Base-by-base conservation (phyloP, 2,329 filamentous ascomycete species). In the Dothideomycetes sp. region DNA sequence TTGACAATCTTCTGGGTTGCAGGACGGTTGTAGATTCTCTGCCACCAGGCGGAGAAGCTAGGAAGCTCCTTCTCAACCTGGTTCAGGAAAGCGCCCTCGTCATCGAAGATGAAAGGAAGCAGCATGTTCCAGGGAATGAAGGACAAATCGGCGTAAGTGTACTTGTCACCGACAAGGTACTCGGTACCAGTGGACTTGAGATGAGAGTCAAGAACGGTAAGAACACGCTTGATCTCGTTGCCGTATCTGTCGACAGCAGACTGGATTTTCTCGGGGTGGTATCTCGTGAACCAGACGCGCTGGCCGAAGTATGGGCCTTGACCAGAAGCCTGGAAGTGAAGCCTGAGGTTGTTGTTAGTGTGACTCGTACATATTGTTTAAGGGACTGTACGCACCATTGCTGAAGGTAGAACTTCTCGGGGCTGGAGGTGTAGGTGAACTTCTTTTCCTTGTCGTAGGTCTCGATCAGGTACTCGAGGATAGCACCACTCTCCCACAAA, bases 291-390 rank as follows among this genome's bases (percentile, higher is more conserved):
- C 62, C 62, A 64, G 15, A 46, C 48, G 2, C 45, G 46, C 47
- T 69, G 63, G 4, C 67, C 68, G 31, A 53, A 70, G 47, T 69
- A 71, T 0, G 65, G 66, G 0, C 63, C 67, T 49, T 68, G 60
- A 5, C 64, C 63, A 33, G 52, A 58, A 12, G 59, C 61, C 49
- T 70, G 66, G 49, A 68, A 71, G 42, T 44, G 42, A 10, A 44
- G 31, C 41, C 41, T 43, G 10, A 8, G 9, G n/a, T 7, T 1
- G 10, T 9, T 20, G 20, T 43, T 35, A 43, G 40, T 20, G 12
- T 11, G 20, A 12, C 10, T 24, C 17, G 6, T 16, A 4, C 10
- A 7, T 5, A 11, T 13, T 15, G 8, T 61, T 53, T 10, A 68
- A 51, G 7, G 23, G 5, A 3, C 8, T 20, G 6, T 20, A 9